Conservation (phyloP, 768 basidiomycete genomes). For the Leucocoprinus leucothites region DNA sequence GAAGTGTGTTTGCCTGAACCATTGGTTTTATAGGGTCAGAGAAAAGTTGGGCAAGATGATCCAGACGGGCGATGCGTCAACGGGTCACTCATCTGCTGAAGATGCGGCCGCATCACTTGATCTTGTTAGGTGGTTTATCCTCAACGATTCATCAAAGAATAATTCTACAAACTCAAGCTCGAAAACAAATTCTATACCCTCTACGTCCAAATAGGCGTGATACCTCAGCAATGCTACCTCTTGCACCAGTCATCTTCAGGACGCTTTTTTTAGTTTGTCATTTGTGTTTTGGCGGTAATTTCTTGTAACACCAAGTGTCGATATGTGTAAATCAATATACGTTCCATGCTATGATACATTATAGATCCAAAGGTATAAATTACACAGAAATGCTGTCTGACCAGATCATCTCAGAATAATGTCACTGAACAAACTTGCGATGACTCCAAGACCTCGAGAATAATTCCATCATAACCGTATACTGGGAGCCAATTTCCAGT, state of each 20-base stretch:
- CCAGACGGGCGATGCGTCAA: constrained; percentile 70
- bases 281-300: no score
- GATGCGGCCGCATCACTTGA: constrained; percentile 89
- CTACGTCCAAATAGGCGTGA: background rate
- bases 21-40: constrained; percentile 54
- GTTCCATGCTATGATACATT: constrained; percentile 5
- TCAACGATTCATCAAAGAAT: constrained; percentile 39
- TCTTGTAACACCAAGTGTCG: no score
- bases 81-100: constrained; percentile 88
- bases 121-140: constrained; percentile 78
- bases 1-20: background rate
- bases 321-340: no score
- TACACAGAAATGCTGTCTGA: no score
- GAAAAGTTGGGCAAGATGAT: constrained; percentile 81
- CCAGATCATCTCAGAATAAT: constrained; percentile 47
- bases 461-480: constrained; percentile 78
- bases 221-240: background rate
- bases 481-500: constrained; percentile 32
- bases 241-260: background rate
- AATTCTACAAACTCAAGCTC: background rate
- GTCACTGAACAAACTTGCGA: constrained; percentile 76
- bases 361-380: background rate
- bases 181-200: background rate
- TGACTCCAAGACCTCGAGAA: constrained; percentile 74
- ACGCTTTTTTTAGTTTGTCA: no score